phyloP scores from a whole-genome alignment of 805 yeast species.

The Nakazawaea siamensis region DNA sequence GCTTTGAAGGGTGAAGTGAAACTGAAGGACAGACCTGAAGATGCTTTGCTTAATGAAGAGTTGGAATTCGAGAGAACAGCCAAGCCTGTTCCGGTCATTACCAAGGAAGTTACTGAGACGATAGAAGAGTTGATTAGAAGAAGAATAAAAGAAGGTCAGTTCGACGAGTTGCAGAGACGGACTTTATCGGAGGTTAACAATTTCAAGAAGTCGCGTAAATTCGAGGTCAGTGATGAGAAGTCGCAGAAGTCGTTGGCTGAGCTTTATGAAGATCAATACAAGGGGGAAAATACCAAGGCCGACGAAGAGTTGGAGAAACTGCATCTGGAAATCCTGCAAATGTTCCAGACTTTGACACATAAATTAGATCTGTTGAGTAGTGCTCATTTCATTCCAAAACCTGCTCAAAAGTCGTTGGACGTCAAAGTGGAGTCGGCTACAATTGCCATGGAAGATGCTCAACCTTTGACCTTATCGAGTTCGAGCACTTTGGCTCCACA shows the following conservation, averaged over 20 bases:
- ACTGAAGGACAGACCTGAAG: conserved; percentile 73
- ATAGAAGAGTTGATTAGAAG: conserved; percentile 84
- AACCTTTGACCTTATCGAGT: conserved; percentile 73
- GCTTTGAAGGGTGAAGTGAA: conserved; percentile 88
- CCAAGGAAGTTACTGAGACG: conserved; percentile 78
- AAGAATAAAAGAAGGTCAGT: conserved; percentile 65
- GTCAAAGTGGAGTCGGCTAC: conserved; percentile 79
- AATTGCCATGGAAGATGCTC: conserved; percentile 92
- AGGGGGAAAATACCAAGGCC: conserved; percentile 32
- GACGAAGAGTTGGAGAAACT: conserved; percentile 60
- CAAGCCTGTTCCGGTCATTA: conserved; percentile 93
- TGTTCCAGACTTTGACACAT: conserved; percentile 55
- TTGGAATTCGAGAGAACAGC: conserved; percentile 89
- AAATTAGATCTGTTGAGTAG: conserved; percentile 85
- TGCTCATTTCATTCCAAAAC: conserved; percentile 92
- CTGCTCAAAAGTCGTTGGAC: conserved; percentile 70
- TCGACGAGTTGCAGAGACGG: conserved; percentile 79
- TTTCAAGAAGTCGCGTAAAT: conserved; percentile 42
- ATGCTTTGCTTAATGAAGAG: conserved; percentile 74
- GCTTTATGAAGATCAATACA: conserved; percentile 78
- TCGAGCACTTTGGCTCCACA: conserved; percentile 87
- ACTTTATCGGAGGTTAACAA: conserved; percentile 52
- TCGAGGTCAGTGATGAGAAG: conserved; percentile 76
- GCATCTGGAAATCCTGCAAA: conserved; percentile 68
- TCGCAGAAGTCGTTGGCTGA: conserved; percentile 87